Base-by-base conservation (phyloP, 257 asterid genomes). In the Echites panduratus region DNA sequence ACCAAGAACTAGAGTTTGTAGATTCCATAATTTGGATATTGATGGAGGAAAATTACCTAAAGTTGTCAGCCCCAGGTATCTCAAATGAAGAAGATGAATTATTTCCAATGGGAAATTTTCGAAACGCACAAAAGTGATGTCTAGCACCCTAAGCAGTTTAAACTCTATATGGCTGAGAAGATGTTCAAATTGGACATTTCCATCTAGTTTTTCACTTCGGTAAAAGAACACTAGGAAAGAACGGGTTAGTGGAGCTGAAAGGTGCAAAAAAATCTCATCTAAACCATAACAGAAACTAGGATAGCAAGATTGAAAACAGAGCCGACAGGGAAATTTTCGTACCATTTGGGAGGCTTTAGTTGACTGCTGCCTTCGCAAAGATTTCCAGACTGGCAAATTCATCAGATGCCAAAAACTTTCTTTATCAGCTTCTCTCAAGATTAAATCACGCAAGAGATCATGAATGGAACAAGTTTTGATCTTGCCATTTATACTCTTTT, bases 71-170 rank as follows among this genome's bases (percentile, higher is more conserved):
- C 48, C 76, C 6, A 77, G 80, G 69, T 70, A 79, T 82, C 80
- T 62, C 68, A 82, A 48, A 64, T 79, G 83, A 62, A 80, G 14
- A 26, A 77, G 73, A 32, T 38, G 70, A 5, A 74, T 38, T 35
- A 79, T 71, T 74, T 66, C 75, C 61, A 26, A 26, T 0, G 86
- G 84, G 44, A 82, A 82, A 38, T 72, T 59, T 48, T 66, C 64
- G 32, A 75, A 26, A 57, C 63, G 67, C 68, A 56, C 7, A 50
- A 40, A 56, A 45, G 77, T 29, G 8, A 82, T 41, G 20, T 76
- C 78, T 71, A 82, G 68, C 38, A 82, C 78, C 82, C 79, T 82
- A 29, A 79, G 78, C 82, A 77, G 68, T 75, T 72, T 70, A 73
- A 76, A 79, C 24, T 50, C 24, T 50, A 50, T 9, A 11, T 45